phyloP scores from a whole-genome alignment of 1,139 yeast genomes.

The Blastobotrys elegans region DNA sequence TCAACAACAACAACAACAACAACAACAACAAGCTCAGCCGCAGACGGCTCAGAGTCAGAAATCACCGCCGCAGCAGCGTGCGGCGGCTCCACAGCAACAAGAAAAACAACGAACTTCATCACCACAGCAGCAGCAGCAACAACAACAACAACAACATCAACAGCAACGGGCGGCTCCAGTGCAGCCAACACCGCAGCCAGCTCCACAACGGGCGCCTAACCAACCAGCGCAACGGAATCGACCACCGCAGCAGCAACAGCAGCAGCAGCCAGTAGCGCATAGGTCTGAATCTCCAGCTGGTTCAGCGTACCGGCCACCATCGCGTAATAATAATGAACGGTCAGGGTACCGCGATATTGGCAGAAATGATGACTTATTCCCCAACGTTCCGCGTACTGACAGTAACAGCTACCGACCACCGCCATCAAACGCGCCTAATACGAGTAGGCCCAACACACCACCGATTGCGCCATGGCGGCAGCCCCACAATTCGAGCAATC shows the following conservation, averaged over 20 bases:
- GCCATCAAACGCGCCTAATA: background rate
- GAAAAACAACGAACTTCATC: background rate
- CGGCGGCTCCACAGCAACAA: no score
- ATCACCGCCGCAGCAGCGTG: no score
- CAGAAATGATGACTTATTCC: no score
- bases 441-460: background rate
- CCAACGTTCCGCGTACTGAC: no score
- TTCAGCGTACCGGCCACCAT: background rate
- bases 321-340: no score
- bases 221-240: background rate
- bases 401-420: no score
- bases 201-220: background rate
- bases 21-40: no score
- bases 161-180: background rate
- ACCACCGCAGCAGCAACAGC: background rate
- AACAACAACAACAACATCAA: background rate
- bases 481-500: background rate
- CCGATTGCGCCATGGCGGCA: background rate
- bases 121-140: background rate
- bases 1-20: no score
- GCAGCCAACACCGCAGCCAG: background rate
- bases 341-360: no score
- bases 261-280: background rate
- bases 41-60: no score
- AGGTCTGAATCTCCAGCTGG: background rate